Conservation (phyloP, 768 basidiomycete species). For the Suillus subluteus region DNA sequence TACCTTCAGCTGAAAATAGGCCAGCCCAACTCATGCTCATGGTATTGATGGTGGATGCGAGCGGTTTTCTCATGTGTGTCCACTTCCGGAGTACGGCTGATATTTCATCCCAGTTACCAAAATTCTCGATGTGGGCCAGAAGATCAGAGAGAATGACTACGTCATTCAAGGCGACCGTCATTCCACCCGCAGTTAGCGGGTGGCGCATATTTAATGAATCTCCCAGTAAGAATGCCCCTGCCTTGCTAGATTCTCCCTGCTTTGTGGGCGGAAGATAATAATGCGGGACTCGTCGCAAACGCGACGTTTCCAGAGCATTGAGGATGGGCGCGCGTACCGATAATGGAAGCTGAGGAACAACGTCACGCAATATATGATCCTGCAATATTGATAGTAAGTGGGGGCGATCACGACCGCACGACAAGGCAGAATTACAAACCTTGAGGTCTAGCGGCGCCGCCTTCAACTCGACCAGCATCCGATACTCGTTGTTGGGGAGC, state of each 20-base stretch:
- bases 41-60: constrained; percentile 83
- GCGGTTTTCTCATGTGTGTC: constrained; percentile 82
- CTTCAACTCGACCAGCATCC: constrained; percentile 88
- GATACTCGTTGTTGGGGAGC: constrained; percentile 78
- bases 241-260: constrained; percentile 54
- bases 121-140: constrained; percentile 46
- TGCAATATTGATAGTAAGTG: constrained; percentile 25
- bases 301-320: constrained; percentile 63
- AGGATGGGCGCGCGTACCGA: constrained; percentile 63
- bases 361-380: constrained; percentile 64
- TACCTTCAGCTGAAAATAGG: constrained; percentile 87
- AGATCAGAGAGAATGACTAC: constrained; percentile 68
- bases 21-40: constrained; percentile 88
- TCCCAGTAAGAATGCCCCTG: constrained; percentile 79
- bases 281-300: constrained; percentile 90
- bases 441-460: constrained; percentile 77
- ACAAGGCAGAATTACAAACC: constrained; percentile 36
- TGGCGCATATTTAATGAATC: constrained; percentile 98
- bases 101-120: constrained; percentile 50
- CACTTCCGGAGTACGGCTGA: constrained; percentile 58
- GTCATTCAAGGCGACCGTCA: constrained; percentile 90
- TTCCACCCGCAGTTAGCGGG: constrained; percentile 91
- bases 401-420: constrained; percentile 7
- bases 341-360: constrained; percentile 77
- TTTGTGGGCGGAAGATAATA: constrained; percentile 79